Percentiles rank a stretch among this genome's conserved stretches.
Conservation (phyloP, 495 filamentous ascomycete species). For the Hypoxylon cercidicola region DNA sequence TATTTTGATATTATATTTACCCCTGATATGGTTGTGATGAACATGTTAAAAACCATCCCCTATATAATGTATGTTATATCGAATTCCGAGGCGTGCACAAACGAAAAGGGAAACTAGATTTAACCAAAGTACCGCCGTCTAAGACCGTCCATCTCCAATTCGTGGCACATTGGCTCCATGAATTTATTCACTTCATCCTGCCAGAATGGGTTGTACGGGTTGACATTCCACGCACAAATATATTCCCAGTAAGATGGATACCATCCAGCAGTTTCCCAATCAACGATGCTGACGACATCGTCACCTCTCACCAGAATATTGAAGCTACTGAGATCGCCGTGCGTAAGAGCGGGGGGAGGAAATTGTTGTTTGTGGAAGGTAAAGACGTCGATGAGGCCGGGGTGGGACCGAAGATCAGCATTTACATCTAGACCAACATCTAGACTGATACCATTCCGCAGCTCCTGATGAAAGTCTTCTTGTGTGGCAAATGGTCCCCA, state of each 20-base stretch:
- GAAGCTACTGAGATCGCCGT: constrained; percentile 49
- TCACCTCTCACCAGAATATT: constrained; percentile 48
- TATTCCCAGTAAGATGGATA: constrained; percentile 65
- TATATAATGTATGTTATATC: no score
- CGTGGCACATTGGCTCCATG: constrained; percentile 56
- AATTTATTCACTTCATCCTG: constrained; percentile 61
- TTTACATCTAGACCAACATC: no score
- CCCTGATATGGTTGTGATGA: no score
- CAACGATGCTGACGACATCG: constrained; percentile 59
- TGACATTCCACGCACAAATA: constrained; percentile 50
- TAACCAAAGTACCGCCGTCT: constrained; percentile 56
- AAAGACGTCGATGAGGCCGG: constrained; percentile 49
- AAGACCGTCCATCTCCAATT: constrained; percentile 59
- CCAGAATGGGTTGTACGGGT: constrained; percentile 60
- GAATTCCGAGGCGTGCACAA: no score
- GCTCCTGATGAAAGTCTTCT: constrained; percentile 54
- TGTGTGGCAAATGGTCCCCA: no score
- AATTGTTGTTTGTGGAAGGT: constrained; percentile 19
- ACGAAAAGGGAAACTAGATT: constrained; percentile 28
- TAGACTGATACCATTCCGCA: constrained; percentile 56
- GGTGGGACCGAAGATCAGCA: constrained; percentile 43
- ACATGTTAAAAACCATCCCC: no score
- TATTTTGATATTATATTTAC: no score
- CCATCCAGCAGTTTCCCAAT: constrained; percentile 65
- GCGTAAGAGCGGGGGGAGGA: constrained; percentile 54